Percentiles rank a stretch among this genome's conserved stretches.
Evolutionary conservation across 1,284 basidiomycete genomes (phyloP).

Genomic region (Pseudozyma sp.): DNA sequence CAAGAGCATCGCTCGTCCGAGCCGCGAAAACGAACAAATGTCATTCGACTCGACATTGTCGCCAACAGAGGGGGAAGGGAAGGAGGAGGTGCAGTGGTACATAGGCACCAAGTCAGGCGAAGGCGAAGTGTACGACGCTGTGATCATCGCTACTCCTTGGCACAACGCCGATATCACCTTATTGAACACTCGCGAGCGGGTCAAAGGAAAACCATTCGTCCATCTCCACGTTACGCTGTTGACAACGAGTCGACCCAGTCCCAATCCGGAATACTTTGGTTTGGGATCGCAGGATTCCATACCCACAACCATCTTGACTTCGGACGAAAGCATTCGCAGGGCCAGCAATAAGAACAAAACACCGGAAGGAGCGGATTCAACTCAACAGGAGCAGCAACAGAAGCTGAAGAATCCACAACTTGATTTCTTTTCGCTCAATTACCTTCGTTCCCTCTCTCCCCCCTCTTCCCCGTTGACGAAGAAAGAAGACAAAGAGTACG

Average conservation of each 20-base stretch:
- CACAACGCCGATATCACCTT: constrained; percentile 62
- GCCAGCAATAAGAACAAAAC: constrained; percentile 25
- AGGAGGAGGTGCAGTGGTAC: constrained; percentile 50
- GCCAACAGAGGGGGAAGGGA: neutral
- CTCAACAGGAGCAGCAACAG: constrained; percentile 6
- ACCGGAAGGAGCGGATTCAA: neutral
- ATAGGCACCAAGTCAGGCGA: constrained; percentile 59
- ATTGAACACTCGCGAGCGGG: constrained; percentile 69
- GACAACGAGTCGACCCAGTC: constrained; percentile 77
- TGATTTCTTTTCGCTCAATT: constrained; percentile 89
- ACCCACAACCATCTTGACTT: constrained; percentile 80
- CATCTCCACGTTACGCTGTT: constrained; percentile 89
- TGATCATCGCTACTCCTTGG: constrained; percentile 66
- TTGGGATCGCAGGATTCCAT: constrained; percentile 71
- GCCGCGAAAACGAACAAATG: neutral
- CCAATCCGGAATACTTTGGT: constrained; percentile 80
- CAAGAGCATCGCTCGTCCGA: constrained; percentile 5
- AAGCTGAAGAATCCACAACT: constrained; percentile 70
- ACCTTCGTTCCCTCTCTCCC: constrained; percentile 76
- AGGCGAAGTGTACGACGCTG: constrained; percentile 61
- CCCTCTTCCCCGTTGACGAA: constrained; percentile 20
- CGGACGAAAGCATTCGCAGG: constrained; percentile 51
- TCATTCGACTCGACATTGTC: too few relatives aligned
- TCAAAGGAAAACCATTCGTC: constrained; percentile 81
- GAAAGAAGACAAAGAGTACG: constrained; percentile 45